Evolutionary conservation across 2,329 filamentous ascomycete species (phyloP), one percentile per base, ranked within the genome.

Genomic region (Fusarium pseudoanthophilum): DNA sequence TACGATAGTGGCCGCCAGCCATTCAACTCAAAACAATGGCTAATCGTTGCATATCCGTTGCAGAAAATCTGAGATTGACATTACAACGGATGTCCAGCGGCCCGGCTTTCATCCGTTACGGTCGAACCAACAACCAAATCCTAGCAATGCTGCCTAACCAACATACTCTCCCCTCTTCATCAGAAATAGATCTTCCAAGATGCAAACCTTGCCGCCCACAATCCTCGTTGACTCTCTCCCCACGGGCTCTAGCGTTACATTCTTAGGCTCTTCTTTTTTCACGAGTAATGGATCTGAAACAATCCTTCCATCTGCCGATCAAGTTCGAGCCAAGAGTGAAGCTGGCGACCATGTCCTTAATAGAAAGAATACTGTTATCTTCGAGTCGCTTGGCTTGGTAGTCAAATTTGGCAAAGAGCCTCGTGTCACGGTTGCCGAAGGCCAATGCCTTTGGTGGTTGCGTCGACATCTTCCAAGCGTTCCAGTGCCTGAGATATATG

Each of bases 401-500:
- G n/a, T 28, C 37, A 46, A 14, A 3, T 46, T 28, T 18, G 28
- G 14, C 0, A 20, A 21, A 16, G 30, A 36, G 2, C 28, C 21
- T 11, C n/a, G 13, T 0, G 13, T 57, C 10, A 46, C n/a, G 7
- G 10, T 26, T 21, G 28, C 39, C 7, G 30, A 46, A 57, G 55
- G 39, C 2, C 37, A 57, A 24, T 63, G 5, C 15, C 34, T 48
- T 8, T 58, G 51, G 52, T 28, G 51, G 45, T 14, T 69, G 2
- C 11, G 36, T 24, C 52, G 20, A 7, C 18, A 30, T n/a, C 16
- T 67, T 7, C 62, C 62, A 11, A 26, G 52, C 5, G 39, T 70
- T 4, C 62, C 60, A 4, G 60, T 70, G 6, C 69, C 69, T 6
- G 62, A 72, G 11, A 71, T 72, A 11, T 72, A 74, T 9, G 43